Evolutionary conservation across 345 rosid species (phyloP), one percentile per base, ranked within the genome.

Genomic region (Melastoma malabathricum): DNA sequence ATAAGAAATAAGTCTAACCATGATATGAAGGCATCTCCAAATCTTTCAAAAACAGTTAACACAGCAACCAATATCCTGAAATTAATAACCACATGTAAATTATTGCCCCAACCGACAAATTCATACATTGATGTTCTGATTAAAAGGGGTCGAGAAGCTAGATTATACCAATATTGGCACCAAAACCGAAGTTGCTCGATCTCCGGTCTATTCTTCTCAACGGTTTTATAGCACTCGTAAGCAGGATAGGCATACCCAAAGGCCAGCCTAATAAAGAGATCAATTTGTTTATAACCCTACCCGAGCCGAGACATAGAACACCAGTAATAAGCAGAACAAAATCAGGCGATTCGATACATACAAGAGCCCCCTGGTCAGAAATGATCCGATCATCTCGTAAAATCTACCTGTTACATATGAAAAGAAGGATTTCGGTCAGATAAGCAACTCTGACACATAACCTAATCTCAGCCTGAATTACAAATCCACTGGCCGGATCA

Each of bases 231-330:
- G 68, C 85, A 79, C 61, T 79, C 85, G 3, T 79, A 79, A 16
- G 85, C 85, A 17, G 85, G 85, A 64, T 75, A 73, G 59, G 77
- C 85, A 62, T 79, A 75, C 48, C 85, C 81, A 48, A 79, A 64
- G 46, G 56, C 65, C 85, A 78, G 58, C 58, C 84, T 78, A 69
- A 50, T 18, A 47, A 18, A 44, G 14, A 16, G 19, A 52, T 22
- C 25, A 22, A 22, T 22, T 22, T 22, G 25, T 22, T 22, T 22
- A 22, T 22, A 22, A 22, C 25, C 25, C 25, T n/a, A n/a, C n/a
- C n/a, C n/a, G n/a, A 22, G 4, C 25, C 25, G 25, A 22, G 25
- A 22, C 25, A 22, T 22, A 22, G 5, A 27, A 4, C 15, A 25
- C 47, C 38, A 60, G 10, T 4, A 46, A 9, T 15, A 46, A 46